Evolutionary conservation across 106 monocot species (phyloP).

Genomic region (Dendrobium catenatum): DNA sequence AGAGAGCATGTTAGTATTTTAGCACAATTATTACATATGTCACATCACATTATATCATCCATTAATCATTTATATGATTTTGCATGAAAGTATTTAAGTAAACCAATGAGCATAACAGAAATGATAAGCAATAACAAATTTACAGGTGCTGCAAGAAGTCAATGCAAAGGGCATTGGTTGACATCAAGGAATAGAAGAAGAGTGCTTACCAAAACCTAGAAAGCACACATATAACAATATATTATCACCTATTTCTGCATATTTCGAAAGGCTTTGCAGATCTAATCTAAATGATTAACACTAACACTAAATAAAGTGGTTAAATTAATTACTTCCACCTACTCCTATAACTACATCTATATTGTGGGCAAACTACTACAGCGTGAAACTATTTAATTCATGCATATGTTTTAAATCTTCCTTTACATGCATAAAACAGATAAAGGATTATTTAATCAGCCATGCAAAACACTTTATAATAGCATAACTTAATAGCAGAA

Average conservation of each 20-base stretch:
- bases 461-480: not conserved
- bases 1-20: no score
- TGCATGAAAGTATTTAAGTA: no score
- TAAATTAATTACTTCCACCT: not conserved
- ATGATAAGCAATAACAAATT: no score
- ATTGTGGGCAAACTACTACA: not conserved
- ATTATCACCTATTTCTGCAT: not conserved
- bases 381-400: not conserved
- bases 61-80: no score
- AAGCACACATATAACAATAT: not conserved
- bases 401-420: not conserved
- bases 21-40: no score
- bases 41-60: no score
- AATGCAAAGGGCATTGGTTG: no score
- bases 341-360: not conserved
- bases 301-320: not conserved
- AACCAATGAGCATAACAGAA: no score
- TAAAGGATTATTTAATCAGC: not conserved
- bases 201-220: no score
- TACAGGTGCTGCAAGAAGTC: no score
- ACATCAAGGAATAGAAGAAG: no score
- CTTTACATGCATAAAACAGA: not conserved
- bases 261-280: not conserved
- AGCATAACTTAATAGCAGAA: no score
- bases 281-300: not conserved